phyloP scores from a whole-genome alignment of 768 basidiomycete genomes.

The Agrocybe praecox region DNA sequence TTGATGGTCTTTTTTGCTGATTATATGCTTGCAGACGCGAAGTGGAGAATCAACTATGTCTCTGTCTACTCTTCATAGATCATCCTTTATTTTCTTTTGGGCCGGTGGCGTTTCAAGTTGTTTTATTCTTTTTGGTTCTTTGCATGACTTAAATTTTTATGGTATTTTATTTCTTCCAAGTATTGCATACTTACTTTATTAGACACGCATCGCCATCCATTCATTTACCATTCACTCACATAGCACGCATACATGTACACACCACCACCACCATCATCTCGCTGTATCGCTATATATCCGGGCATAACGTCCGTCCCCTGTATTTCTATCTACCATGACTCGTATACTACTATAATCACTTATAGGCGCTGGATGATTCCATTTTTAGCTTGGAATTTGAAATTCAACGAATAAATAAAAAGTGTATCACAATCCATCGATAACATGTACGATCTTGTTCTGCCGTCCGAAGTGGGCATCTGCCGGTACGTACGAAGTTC shows the following conservation, averaged over 20 bases:
- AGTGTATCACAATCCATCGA: background rate
- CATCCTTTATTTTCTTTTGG: too few species aligned
- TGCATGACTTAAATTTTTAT: background rate
- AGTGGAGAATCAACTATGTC: slow-evolving; percentile 61
- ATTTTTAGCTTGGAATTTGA: background rate
- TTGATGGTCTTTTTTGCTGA: background rate
- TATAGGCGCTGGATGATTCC: slow-evolving; percentile 2
- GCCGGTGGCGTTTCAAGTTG: background rate
- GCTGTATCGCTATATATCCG: background rate
- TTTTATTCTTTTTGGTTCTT: slow-evolving; percentile 2
- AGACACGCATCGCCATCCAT: background rate
- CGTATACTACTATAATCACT: too few species aligned
- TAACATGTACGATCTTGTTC: background rate
- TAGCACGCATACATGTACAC: too few species aligned
- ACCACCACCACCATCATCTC: too few species aligned
- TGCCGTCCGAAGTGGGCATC: too few species aligned
- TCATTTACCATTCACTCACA: background rate
- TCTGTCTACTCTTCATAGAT: slow-evolving; percentile 40
- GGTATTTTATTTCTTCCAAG: background rate
- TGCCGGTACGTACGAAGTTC: too few species aligned
- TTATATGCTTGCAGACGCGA: slow-evolving; percentile 38
- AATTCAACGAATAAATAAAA: background rate
- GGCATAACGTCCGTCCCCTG: background rate
- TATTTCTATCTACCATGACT: background rate
- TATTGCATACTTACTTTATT: background rate